Evolutionary conservation across 1,284 basidiomycete species (phyloP), one percentile per base, ranked within the genome.

Genomic region (Cerioporus squamosus): DNA sequence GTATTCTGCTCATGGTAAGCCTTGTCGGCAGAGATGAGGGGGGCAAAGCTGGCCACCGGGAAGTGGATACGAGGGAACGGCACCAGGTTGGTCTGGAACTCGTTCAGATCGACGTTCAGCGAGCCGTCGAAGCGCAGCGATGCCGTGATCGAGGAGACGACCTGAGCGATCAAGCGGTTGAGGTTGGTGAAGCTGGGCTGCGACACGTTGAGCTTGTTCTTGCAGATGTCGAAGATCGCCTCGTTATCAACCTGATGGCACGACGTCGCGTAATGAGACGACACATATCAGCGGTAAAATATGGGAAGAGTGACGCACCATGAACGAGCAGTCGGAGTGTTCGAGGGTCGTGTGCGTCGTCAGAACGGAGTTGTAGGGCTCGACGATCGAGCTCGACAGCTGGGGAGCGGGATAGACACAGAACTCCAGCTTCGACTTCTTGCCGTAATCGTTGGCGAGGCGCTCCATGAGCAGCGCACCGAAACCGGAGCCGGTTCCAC

Each of bases 341-440:
- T 99, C 97, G 59, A 99, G 90, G 55, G 97, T 99, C 62, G 97
- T 98, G 81, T 99, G 97, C 45, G 97, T 99, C 51, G 97, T 99
- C 63, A 99, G 83, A 58, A 99, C 94, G 33, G 95, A 95, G 86
- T 99, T 99, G 85, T 99, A 99, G 2, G 97, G 97, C 80, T 99
- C 97, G 57, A 99, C 97, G 63, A 99, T 93, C 38, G 96, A 98
- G 77, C 90, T 97, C 62, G 94, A 94, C 76, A 97, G 84, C 75
- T 93, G 92, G 51, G 95, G 94, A 17, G 95, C 92, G 46, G 97
- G 97, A 81, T 98, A 98, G 59, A 99, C 95, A 69, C 94, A 94
- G 81, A 99, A 99, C 79, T 99, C 97, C 67, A 99, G 86, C 84
- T 99, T 99, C 55, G 95, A 95, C 83, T 99, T 99, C 79, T 99